phyloP scores from a whole-genome alignment of 1,284 basidiomycete genomes.

The Malassezia sp. region DNA sequence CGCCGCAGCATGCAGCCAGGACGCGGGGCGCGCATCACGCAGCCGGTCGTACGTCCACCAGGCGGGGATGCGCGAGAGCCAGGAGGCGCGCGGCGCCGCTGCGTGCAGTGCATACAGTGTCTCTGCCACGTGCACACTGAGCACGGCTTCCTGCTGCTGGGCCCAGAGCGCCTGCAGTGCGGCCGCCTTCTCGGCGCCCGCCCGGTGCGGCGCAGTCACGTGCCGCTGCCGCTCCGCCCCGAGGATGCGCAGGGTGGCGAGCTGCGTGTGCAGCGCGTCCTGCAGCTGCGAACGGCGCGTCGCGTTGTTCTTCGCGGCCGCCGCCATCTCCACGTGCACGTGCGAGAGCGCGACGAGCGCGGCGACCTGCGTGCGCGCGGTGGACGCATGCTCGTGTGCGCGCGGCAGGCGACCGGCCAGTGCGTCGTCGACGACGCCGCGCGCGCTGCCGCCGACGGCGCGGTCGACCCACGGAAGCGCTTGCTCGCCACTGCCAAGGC shows the following conservation, averaged over 20 bases:
- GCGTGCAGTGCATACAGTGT: conserved; percentile 32
- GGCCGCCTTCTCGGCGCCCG: not conserved
- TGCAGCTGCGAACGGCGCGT: conserved; percentile 8
- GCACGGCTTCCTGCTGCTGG: conserved; percentile 22
- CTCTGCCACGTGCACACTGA: conserved; percentile 32
- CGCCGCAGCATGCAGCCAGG: not conserved
- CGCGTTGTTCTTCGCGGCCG: not conserved
- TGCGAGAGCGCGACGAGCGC: conserved; percentile 29
- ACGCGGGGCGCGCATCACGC: not conserved
- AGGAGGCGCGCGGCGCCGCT: not conserved
- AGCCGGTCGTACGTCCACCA: not conserved
- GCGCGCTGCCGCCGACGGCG: not conserved
- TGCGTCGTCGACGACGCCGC: not conserved
- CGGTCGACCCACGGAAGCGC: conserved; percentile 5
- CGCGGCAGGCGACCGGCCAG: not conserved
- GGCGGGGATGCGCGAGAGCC: not conserved
- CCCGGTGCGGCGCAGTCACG: no score
- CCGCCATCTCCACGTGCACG: conserved; percentile 18
- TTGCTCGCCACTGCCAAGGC: not conserved
- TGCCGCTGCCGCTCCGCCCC: conserved; percentile 19
- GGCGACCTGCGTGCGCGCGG: conserved; percentile 24
- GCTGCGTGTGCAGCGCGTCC: conserved; percentile 25
- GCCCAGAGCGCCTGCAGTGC: conserved; percentile 28
- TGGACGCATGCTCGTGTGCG: conserved; percentile 14
- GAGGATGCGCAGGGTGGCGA: conserved; percentile 22